Percentiles rank a stretch among this genome's conserved stretches.
These are phyloP conservation scores for Leishmania tarentolae DNA, from an alignment of 208 protist species.

Conservation along the genomic window DNA sequence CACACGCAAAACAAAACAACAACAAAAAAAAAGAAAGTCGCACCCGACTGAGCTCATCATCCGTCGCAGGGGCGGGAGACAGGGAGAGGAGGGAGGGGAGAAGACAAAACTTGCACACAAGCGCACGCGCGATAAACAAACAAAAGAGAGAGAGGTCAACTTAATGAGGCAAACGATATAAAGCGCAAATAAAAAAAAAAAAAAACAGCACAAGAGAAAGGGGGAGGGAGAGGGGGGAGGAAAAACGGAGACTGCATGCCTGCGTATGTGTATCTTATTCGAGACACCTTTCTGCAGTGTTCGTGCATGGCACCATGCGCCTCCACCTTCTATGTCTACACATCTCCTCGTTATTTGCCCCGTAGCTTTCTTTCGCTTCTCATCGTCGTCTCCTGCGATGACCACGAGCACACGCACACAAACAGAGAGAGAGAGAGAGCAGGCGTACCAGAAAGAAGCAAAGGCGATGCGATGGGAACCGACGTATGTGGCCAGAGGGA, in stretches of 20 bases:
- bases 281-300: too few relatives aligned
- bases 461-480: not conserved
- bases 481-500: not conserved
- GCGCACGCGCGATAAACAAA: not conserved
- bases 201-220: not conserved
- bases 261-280: not conserved
- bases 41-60: not conserved
- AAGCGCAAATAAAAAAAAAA: not conserved
- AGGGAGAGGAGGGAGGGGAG: not conserved
- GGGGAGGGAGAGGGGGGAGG: too few relatives aligned
- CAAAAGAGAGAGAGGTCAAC: not conserved
- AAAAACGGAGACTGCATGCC: not conserved
- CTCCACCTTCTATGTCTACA: too few relatives aligned
- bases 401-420: not conserved
- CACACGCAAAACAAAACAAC: too few relatives aligned
- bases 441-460: not conserved
- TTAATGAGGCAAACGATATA: not conserved
- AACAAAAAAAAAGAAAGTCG: too few relatives aligned
- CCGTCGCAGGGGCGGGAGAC: not conserved
- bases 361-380: too few relatives aligned
- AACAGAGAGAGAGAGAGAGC: conserved; percentile 6
- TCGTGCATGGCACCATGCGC: too few relatives aligned
- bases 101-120: not conserved
- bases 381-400: too few relatives aligned
- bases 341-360: too few relatives aligned